A percentile compares a stretch with the other conserved stretches of the same genome.
Conservation (phyloP, 768 basidiomycete genomes). For the Suillus americanus region DNA sequence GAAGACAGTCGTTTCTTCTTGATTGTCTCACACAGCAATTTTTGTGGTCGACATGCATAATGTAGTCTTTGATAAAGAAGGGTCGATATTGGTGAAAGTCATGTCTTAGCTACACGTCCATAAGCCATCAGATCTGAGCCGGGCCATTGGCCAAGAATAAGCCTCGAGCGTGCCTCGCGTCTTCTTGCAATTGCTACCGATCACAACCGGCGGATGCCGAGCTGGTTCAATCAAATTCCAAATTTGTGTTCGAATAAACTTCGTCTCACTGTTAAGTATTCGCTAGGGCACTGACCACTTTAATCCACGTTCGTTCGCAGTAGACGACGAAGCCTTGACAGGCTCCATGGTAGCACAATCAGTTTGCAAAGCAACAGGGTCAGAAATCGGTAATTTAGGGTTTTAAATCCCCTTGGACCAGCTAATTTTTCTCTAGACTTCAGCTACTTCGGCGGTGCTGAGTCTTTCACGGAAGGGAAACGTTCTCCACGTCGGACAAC, state of each 20-base stretch:
- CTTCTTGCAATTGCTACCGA: background rate
- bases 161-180: no score
- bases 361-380: slow-evolving; percentile 1
- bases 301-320: background rate
- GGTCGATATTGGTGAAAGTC: no score
- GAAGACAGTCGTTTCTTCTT: no score
- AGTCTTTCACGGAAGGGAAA: slow-evolving; percentile 60
- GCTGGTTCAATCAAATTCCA: background rate
- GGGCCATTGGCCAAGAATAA: background rate
- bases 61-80: no score
- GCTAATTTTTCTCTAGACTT: slow-evolving; percentile 49
- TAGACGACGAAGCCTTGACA: background rate
- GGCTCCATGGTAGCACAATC: slow-evolving; percentile 18
- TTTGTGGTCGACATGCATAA: background rate
- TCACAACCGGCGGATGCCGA: background rate
- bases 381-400: slow-evolving; percentile 20
- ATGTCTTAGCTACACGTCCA: background rate
- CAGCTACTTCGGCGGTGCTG: slow-evolving; percentile 82
- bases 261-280: background rate
- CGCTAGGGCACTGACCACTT: background rate
- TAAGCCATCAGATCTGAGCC: background rate
- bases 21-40: background rate
- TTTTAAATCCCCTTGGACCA: background rate
- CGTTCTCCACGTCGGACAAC: slow-evolving; percentile 54
- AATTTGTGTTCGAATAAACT: background rate